Evolutionary conservation across 345 rosid genomes (phyloP), one percentile per base, ranked within the genome.

Genomic region (Cardamine occulta): DNA sequence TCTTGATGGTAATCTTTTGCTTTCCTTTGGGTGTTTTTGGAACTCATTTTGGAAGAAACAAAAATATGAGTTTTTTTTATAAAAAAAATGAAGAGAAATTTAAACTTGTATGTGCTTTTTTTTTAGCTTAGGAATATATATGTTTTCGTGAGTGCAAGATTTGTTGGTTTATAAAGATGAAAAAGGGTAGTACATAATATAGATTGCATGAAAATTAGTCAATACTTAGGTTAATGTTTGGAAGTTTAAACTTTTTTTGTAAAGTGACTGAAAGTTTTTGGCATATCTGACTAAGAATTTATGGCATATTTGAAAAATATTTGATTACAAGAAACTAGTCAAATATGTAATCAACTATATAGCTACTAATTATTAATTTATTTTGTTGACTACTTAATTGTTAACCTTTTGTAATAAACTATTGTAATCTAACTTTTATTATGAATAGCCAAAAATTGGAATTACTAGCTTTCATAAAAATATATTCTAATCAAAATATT

Each of bases 1-100:
- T 77, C 8, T 70, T 35, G 0, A 77, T 70, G 9, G 14, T 31
- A 17, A 77, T 77, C 52, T 19, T 77, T 56, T 72, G 80, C 14
- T 51, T 77, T 34, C 80, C 75, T 55, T 47, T 70, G 1, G 75
- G 54, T 45, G n/a, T 4, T 14, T 51, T n/a, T 58, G 26, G 42
- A 17, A 17, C 18, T 57, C 80, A 76, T 70, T 71, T 55, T 32
- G 15, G 13, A 1, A 19, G 3, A 29, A n/a, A 31, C 19, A 29
- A 56, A 29, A 12, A 14, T 12, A 37, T 37, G 13, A 37, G 4
- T 37, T 9, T 37, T 2, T 37, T 34, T 34, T 1, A n/a, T 9
- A 34, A 34, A 35, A 34, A 34, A 35, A 2, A 37, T 37, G 40
- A 37, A 37, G 40, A 37, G 40, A 37, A 37, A 37, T 37, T 37